Evolutionary conservation across 345 rosid genomes (phyloP), one percentile per base, ranked within the genome.

Genomic region (Brassica carinata): DNA sequence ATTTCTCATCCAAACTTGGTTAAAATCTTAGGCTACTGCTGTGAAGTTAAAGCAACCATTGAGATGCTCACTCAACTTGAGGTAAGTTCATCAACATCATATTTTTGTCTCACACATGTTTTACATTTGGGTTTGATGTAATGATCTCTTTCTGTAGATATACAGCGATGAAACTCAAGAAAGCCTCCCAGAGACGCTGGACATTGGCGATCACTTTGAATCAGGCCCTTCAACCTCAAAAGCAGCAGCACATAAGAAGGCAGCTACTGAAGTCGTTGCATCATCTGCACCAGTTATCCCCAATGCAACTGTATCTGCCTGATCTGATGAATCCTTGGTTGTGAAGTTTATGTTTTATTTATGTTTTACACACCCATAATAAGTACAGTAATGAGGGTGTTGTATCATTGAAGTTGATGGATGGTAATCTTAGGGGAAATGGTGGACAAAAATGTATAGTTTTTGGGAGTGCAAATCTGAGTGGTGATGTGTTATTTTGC

Each of bases 51-150:
- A 53, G 90, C 93, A 8, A 72, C 97, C 77, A 15, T 87, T 64
- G 98, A 95, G 83, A 95, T 94, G 99, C 86, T 94, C 19, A 85
- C 76, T 79, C 93, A 90, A 58, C 94, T 94, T 67, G 99, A 91
- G 98, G 99, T 94, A 29, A 9, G 2, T 0, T 40, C 53, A 33
- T 53, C 1, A n/a, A 48, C 57, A 48, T 48, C 57, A 29, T 43
- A 55, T 0, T 2, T 48, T n/a, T n/a, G 18, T 6, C 10, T 7
- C 62, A 45, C n/a, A n/a, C n/a, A n/a, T n/a, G n/a, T n/a, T n/a
- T n/a, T n/a, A n/a, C n/a, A n/a, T n/a, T n/a, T n/a, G n/a, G n/a
- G n/a, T n/a, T n/a, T n/a, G n/a, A n/a, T 48, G 55, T 48, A 48
- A 48, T 48, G 17, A 30, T 71, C 14, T 5, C 15, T 0, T 33